Base-by-base conservation (phyloP, 352 stramenopile species). In the Phytophthora citrophthora region DNA sequence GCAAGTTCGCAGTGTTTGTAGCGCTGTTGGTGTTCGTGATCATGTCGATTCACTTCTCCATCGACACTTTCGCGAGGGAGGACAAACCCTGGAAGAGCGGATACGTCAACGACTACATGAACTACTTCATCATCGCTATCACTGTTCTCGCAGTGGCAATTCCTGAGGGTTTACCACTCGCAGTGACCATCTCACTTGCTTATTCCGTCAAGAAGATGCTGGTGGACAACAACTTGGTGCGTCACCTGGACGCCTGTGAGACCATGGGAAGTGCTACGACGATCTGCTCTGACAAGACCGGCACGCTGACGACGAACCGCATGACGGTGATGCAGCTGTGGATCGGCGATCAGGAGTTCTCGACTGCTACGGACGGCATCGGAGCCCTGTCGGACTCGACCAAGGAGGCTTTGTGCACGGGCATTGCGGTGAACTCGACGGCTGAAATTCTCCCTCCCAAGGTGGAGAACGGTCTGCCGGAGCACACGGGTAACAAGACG, bases 291-390 rank as follows among this genome's bases (percentile, higher is more conserved):
- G 95, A 94, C 71, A 96, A 93, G 78, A 97, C 87, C 5, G 97
- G 97, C 13, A 99, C 97, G 43, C 79, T 99, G 6, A 99, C 97
- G 3, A 99, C 93, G 53, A 99, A 99, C 67, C 81, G 91, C 16
- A 99, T 99, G 97, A 98, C 96, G 24, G 90, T 99, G 24, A 89
- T 97, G 67, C 63, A 91, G 50, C 67, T 77, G 45, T 94, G 83
- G 77, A 67, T 93, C 38, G 88, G 74, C 26, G 74, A 73, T 24
- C 13, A 73, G 20, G 79, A 89, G 49, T 89, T 83, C 45, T 72
- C 63, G 18, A 74, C 72, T 18, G 71, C 77, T 24, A 45, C 41
- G 11, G 57, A 66, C 7, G 72, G 64, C 16, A 16, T 74, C 5
- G 56, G 51, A 6, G 49, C 62, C 4, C 64, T 84, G 40, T 74